Conservation (phyloP, 2,329 filamentous ascomycete species). For the Pseudogymnoascus sp. region DNA sequence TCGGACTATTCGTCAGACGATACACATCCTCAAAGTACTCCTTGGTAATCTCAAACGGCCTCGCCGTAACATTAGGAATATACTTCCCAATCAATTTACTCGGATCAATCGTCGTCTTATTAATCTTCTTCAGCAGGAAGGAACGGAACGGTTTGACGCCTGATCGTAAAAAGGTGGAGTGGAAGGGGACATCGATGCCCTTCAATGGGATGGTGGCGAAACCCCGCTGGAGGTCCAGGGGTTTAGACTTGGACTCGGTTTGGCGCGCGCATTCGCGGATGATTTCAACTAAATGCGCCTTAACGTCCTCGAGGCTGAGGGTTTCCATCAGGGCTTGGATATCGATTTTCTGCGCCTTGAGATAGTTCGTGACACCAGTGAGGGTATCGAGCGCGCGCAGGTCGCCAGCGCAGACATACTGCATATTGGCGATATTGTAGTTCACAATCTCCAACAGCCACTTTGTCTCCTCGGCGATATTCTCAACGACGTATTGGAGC, state of each 20-base stretch:
- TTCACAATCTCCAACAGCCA: constrained; percentile 99
- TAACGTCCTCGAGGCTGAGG: constrained; percentile 81
- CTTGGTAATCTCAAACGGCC: constrained; percentile 90
- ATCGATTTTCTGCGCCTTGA: constrained; percentile 95
- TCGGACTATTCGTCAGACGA: constrained; percentile 64
- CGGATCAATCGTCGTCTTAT: constrained; percentile 97
- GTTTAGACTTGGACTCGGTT: constrained; percentile 80
- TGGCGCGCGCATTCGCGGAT: constrained; percentile 81
- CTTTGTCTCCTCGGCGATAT: constrained; percentile 83
- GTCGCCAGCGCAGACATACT: constrained; percentile 65
- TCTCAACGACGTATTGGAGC: constrained; percentile 92
- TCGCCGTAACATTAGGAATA: constrained; percentile 96
- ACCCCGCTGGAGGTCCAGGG: constrained; percentile 83
- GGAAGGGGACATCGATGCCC: constrained; percentile 98
- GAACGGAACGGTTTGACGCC: constrained; percentile 98
- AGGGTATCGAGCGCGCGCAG: constrained; percentile 63
- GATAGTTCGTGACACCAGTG: constrained; percentile 68
- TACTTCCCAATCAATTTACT: constrained; percentile 97
- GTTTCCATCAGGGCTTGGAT: constrained; percentile 87
- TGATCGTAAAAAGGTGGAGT: constrained; percentile 94
- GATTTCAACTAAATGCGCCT: constrained; percentile 80
- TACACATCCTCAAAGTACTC: constrained; percentile 99
- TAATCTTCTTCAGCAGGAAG: constrained; percentile 99
- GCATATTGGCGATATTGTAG: constrained; percentile 75
- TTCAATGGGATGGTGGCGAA: constrained; percentile 95